phyloP scores from a whole-genome alignment of 495 filamentous ascomycete species.

The Pyrenula aspistea region DNA sequence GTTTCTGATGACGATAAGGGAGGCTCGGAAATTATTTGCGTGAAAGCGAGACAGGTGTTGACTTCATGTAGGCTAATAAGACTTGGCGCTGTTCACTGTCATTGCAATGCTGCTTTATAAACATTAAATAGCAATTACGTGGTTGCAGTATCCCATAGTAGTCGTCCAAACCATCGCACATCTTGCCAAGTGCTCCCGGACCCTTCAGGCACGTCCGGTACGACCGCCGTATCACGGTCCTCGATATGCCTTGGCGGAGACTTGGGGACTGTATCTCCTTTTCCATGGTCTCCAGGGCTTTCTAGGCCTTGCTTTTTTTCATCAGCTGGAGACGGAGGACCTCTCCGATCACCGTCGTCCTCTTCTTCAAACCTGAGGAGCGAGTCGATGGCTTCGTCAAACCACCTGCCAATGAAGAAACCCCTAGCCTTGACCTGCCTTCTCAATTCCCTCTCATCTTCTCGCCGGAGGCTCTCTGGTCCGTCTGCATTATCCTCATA shows the following conservation, averaged over 20 bases:
- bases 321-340: background rate
- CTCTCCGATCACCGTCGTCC: background rate
- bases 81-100: too few species aligned
- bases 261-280: background rate
- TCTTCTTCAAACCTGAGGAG: background rate
- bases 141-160: background rate
- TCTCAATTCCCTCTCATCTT: background rate
- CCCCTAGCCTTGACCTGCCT: background rate
- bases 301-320: background rate
- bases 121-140: too few species aligned
- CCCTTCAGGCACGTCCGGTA: background rate
- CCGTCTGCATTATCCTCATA: background rate
- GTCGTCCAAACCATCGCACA: background rate
- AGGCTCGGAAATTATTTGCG: too few species aligned
- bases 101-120: too few species aligned
- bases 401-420: background rate
- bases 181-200: background rate
- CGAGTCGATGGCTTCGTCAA: background rate
- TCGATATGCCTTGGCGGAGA: background rate
- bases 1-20: too few species aligned
- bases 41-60: too few species aligned
- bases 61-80: too few species aligned
- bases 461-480: background rate
- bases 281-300: background rate
- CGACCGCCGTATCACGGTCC: background rate